Evolutionary conservation across 2,329 filamentous ascomycete species (phyloP), one percentile per base, ranked within the genome.

Genomic region (Scorias spongiosa): DNA sequence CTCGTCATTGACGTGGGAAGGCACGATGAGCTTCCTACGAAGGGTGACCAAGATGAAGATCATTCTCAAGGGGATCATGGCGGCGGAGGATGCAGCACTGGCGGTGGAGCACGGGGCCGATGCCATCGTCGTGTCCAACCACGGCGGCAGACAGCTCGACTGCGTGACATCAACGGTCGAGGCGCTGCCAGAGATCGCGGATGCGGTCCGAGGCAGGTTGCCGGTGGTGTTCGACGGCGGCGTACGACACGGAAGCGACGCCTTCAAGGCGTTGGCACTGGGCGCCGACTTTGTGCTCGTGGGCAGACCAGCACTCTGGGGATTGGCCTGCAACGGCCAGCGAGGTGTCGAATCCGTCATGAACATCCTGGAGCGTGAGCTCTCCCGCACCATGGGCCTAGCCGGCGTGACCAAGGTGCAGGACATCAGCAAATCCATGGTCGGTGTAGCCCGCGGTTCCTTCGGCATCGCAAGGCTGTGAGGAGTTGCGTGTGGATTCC

Each of bases 251-350:
- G 71, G 71, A 2, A 63, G 58, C 2, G 71, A 74, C 55, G 62
- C 71, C 29, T 60, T 70, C 41, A 74, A 75, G 48, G 71, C 70
- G 6, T 54, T 74, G 30, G 65, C 65, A 10, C 53, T 74, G 5
- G 79, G 76, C 1, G 77, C 74, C 1, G 70, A 75, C 50, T 72
- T 66, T 2, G 73, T 78, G 1, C 60, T 77, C 10, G 65, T 80
- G 9, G 74, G 73, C 2, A 59, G 76, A 44, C 75, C 75, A 4
- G 72, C 68, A 17, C 67, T 78, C 11, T 80, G 78, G 53, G 74
- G 75, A 0, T 57, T 80, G 11, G 69, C 67, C 2, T 66, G 76
- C 17, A 69, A 65, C 5, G 76, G 75, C 5, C 66, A 70, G 51
- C 62, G 67, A 36, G 76, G 76, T 9, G 76, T 72, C 1, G 46